Base-by-base conservation (phyloP, 192 early-diverging fungal genomes). In the Coemansia sp. region DNA sequence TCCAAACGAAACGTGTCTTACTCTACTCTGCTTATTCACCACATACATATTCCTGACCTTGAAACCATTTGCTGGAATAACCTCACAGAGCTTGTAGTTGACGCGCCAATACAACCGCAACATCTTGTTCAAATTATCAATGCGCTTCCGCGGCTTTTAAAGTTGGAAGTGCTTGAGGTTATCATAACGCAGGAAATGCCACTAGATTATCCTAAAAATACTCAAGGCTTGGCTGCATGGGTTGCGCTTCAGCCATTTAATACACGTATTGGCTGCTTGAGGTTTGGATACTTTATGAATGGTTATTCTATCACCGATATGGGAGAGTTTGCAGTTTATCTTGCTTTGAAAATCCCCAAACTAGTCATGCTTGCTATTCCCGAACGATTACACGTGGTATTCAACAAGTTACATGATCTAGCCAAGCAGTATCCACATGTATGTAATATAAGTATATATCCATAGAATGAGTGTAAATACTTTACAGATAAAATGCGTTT, bases 241-340 rank as follows among this genome's bases (percentile, higher is more conserved):
- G 26, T 23, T 25, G 15, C 23, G 3, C 15, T 53, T 11, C 11
- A 22, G 9, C 51, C 51, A 53, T 53, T 53, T 5, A 53, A 53
- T 12, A 22, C 51, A 12, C 12, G 12, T 28, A 54, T 54, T 54
- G n/a, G 25, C 2, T 26, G n/a, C 7, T 6, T 57, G n/a, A 17
- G 55, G n/a, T 57, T 57, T 36, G 55, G 55, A 3, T 20, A 57
- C 31, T 37, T 17, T 36, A 57, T 57, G 55, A 17, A 34, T 21
- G 26, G 31, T 22, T 57, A 57, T 57, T 38, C 55, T 38, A 14
- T 10, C 3, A 19, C 34, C 1, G 36, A 57, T 7, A 26, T 14
- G n/a, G 55, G 55, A 7, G n/a, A 28, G 6, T 34, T 57, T 12
- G 31, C 37, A 17, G 21, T n/a, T 5, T 57, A 57, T 22, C 55